Base-by-base conservation (phyloP, 768 basidiomycete species). In the Galerina marginata region DNA sequence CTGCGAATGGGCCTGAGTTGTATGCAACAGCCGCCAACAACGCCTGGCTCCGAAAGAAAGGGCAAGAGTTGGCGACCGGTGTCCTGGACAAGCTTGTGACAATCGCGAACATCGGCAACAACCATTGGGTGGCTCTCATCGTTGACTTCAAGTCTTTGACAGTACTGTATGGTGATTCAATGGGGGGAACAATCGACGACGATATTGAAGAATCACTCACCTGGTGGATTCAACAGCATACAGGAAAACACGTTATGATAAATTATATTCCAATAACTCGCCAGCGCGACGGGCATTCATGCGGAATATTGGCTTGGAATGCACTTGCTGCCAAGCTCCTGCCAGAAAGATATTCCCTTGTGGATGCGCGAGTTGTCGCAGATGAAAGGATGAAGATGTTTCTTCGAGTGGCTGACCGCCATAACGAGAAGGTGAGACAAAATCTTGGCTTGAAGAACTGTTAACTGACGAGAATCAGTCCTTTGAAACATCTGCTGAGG, bases 261-360 rank as follows among this genome's bases (percentile, higher is more conserved):
- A 16, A 52, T 9, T 23, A 60, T 16, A 25, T 69, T 16, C 56
- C 64, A 36, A 64, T 65, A 26, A 61, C 66, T n/a, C 43, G 14
- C 12, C 68, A 69, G 54, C 9, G 26, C 5, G 66, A 67, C 26
- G 29, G 56, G 0, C 60, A 51, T 44, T 70, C 67, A 1, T 70
- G 69, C 38, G 67, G 69, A 1, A 56, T 70, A 1, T 40, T 69
- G 6, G 60, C 64, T 37, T 70, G 67, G 67, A 59, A 62, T 50
- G 61, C 64, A 2, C 62, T 70, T 23, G 42, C 40, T 1, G 25
- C 50, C 20, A 65, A 50, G 43, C 56, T 64, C n/a, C 36, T 58
- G 25, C 49, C 33, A 16, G 49, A 50, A n/a, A 42, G 16, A n/a
- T 15, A 47, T 45, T 44, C 43, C 9, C 55, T 56, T 2, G 16